Conservation (phyloP, 345 rosid species). For the Eutrema heterophyllum region DNA sequence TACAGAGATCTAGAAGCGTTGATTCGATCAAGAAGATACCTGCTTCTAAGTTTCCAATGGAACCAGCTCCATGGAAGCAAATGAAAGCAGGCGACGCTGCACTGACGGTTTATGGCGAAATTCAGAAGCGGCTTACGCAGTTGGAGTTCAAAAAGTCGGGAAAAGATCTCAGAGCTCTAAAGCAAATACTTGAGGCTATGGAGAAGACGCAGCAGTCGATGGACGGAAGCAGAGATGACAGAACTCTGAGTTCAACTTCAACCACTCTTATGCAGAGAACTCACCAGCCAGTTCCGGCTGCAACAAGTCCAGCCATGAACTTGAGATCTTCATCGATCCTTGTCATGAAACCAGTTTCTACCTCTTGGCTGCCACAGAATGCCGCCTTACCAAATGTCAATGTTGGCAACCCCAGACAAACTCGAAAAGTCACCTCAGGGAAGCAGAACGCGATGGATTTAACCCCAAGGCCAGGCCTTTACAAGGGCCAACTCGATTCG, state of each 20-base stretch:
- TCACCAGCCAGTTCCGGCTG: slow-evolving; percentile 32
- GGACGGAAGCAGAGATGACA: slow-evolving; percentile 35
- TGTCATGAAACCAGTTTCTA: slow-evolving; percentile 38
- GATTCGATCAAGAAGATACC: slow-evolving; percentile 43
- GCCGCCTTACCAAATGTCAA: slow-evolving; percentile 28
- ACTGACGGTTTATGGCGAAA: slow-evolving; percentile 63
- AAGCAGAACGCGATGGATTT: slow-evolving; percentile 45
- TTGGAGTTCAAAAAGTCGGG: slow-evolving; percentile 70
- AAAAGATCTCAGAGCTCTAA: slow-evolving; percentile 87
- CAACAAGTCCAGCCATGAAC: slow-evolving; percentile 33
- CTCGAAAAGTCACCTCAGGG: slow-evolving; percentile 34
- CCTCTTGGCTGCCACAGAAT: slow-evolving; percentile 30
- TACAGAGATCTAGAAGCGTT: slow-evolving; percentile 37
- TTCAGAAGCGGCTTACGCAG: slow-evolving; percentile 73
- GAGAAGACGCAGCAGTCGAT: slow-evolving; percentile 52
- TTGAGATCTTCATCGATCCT: slow-evolving; percentile 44
- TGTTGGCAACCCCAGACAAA: slow-evolving; percentile 29
- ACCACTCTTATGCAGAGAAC: slow-evolving; percentile 33
- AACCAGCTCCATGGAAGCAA: slow-evolving; percentile 79
- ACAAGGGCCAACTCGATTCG: slow-evolving; percentile 26
- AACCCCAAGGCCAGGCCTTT: slow-evolving; percentile 39
- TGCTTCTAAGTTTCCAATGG: slow-evolving; percentile 51
- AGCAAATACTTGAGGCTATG: slow-evolving; percentile 85
- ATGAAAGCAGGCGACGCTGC: slow-evolving; percentile 27
- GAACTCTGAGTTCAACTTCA: slow-evolving; percentile 25